These are phyloP conservation scores for Paecilomyces sp. DNA, from an alignment of 2,329 filamentous ascomycete species.

Conservation along the genomic window DNA sequence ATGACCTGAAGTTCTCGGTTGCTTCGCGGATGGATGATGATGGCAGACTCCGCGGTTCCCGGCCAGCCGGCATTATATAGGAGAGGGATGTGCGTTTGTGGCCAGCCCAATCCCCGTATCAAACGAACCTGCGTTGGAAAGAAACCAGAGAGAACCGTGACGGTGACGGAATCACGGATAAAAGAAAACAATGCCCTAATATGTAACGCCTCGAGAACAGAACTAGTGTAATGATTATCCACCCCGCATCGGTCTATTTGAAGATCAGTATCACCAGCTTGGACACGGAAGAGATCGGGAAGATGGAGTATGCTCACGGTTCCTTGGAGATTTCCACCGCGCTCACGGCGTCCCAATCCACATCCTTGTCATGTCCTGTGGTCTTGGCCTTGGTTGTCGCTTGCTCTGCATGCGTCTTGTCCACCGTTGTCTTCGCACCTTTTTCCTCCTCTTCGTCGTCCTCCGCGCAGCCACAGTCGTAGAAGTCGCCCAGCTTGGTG, in stretches of 20 bases:
- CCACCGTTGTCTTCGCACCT: background rate
- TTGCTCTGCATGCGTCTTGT: background rate
- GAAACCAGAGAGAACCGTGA: background rate
- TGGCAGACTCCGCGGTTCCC: background rate
- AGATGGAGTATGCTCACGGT: conserved; percentile 18
- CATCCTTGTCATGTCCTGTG: conserved; percentile 5
- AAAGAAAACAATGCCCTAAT: background rate
- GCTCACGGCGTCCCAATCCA: conserved; percentile 8
- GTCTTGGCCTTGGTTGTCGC: conserved; percentile 1
- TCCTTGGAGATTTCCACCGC: conserved; percentile 30
- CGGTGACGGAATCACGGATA: background rate
- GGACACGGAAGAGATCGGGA: background rate
- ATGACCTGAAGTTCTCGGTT: background rate
- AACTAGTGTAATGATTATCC: conserved; percentile 3
- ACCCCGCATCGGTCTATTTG: conserved; percentile 7
- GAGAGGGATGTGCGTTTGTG: background rate
- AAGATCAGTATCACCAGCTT: background rate
- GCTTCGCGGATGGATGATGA: background rate
- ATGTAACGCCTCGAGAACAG: background rate
- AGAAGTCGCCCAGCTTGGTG: conserved; percentile 58
- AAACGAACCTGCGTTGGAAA: background rate
- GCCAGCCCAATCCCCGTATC: background rate
- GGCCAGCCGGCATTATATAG: background rate
- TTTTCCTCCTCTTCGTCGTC: conserved; percentile 35
- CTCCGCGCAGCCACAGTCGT: conserved; percentile 59